Conservation (phyloP, 2,329 filamentous ascomycete genomes). For the Lojkania enalia region DNA sequence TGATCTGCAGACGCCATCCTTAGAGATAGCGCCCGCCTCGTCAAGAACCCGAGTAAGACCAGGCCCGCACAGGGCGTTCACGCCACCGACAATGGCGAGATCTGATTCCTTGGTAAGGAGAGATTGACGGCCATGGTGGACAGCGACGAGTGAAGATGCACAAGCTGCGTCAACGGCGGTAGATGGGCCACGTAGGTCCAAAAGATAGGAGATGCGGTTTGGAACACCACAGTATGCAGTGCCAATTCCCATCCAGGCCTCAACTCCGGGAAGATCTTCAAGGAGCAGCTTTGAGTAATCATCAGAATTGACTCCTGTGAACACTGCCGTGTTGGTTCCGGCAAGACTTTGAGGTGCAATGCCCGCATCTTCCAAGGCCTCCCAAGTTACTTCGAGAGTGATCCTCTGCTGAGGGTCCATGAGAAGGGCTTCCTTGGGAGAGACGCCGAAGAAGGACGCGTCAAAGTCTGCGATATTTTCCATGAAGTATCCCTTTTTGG, state of each 20-base stretch:
- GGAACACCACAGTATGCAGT: conserved; percentile 42
- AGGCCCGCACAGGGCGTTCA: conserved; percentile 41
- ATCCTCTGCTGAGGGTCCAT: conserved; percentile 23
- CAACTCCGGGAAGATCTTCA: conserved; percentile 44
- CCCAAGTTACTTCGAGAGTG: conserved; percentile 17
- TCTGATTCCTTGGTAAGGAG: conserved; percentile 30
- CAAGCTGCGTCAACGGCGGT: conserved; percentile 43
- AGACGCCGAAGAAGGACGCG: conserved; percentile 24
- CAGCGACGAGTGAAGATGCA: conserved; percentile 38
- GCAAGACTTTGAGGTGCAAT: conserved; percentile 17
- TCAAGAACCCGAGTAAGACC: conserved; percentile 37
- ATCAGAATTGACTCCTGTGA: conserved; percentile 28
- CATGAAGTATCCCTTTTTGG: conserved; percentile 36
- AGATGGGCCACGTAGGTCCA: conserved; percentile 48
- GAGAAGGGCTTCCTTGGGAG: conserved; percentile 17
- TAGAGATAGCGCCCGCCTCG: conserved; percentile 29
- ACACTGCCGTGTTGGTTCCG: conserved; percentile 29
- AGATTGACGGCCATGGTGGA: conserved; percentile 38
- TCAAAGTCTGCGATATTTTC: conserved; percentile 34
- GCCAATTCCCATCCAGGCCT: conserved; percentile 47
- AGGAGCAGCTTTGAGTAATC: conserved; percentile 45
- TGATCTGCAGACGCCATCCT: conserved; percentile 35
- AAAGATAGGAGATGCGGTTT: conserved; percentile 41
- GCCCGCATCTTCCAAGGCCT: conserved; percentile 20
- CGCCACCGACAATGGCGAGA: conserved; percentile 27